These are phyloP conservation scores for Vigna trinervia DNA, from an alignment of 306 rosid genomes.

Conservation along the genomic window DNA sequence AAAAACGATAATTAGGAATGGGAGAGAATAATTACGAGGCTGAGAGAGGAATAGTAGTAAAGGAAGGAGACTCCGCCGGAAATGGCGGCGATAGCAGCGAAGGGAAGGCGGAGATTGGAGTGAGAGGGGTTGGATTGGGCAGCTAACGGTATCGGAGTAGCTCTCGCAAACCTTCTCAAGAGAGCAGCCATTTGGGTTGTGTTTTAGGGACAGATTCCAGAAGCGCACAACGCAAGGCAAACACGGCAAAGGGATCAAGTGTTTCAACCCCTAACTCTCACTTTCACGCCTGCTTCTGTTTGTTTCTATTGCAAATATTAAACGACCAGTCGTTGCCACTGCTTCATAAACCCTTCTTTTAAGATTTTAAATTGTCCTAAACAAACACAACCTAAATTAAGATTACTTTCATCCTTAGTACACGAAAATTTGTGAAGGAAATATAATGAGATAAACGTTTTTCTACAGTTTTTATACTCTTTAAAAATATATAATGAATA, in stretches of 20 bases:
- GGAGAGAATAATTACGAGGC: slow-evolving; percentile 53
- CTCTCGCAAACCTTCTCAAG: slow-evolving; percentile 64
- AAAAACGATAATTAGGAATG: no score
- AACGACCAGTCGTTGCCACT: slow-evolving; percentile 8
- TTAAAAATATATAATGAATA: no score
- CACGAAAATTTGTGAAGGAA: no score
- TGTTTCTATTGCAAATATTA: background rate
- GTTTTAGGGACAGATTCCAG: slow-evolving; percentile 5
- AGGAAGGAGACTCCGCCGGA: slow-evolving; percentile 84
- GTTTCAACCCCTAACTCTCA: background rate
- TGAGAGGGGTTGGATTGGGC: slow-evolving; percentile 58
- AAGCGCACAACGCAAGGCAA: background rate
- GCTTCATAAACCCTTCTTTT: background rate
- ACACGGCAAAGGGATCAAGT: background rate
- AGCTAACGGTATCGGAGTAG: slow-evolving; percentile 62
- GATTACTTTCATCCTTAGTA: no score
- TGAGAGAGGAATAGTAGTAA: slow-evolving; percentile 65
- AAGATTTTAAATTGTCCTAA: background rate
- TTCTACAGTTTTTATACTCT: no score
- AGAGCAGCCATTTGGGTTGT: slow-evolving; percentile 69
- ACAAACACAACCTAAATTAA: no score
- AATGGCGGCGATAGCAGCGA: slow-evolving; percentile 78
- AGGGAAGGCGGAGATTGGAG: slow-evolving; percentile 57
- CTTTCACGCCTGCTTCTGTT: background rate
- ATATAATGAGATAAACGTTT: no score